Conservation (phyloP, 768 basidiomycete species). For the Tylopilus sp. region DNA sequence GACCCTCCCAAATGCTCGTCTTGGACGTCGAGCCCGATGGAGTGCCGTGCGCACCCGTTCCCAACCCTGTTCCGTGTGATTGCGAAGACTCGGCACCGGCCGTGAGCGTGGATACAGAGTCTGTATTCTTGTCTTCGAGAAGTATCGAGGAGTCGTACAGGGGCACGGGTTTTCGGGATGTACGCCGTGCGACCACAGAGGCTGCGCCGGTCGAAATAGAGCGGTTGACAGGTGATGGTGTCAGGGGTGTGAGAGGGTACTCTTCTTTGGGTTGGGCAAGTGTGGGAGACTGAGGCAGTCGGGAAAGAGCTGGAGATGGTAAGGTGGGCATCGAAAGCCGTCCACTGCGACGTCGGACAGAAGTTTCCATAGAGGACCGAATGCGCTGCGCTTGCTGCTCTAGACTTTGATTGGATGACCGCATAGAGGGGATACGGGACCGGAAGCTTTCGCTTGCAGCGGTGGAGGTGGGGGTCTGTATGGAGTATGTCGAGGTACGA, state of each 20-base stretch:
- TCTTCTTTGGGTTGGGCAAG: conserved; percentile 25
- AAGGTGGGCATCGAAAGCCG: conserved; percentile 30
- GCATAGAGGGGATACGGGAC: conserved; percentile 8
- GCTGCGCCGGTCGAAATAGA: conserved; percentile 27
- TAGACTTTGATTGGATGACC: conserved; percentile 16
- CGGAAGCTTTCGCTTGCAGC: conserved; percentile 5
- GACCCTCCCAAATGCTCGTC: conserved; percentile 43
- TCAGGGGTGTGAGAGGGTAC: conserved; percentile 26
- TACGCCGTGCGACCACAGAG: conserved; percentile 27
- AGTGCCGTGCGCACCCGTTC: conserved; percentile 5
- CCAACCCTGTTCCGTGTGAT: conserved; percentile 23
- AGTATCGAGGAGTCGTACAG: conserved; percentile 39
- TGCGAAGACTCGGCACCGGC: conserved; percentile 26
- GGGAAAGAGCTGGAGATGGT: conserved; percentile 16
- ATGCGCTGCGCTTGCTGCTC: conserved; percentile 32
- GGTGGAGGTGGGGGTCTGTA: conserved; percentile 5
- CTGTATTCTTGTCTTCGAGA: conserved; percentile 17
- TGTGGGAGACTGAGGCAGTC: conserved; percentile 14
- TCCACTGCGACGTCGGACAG: conserved; percentile 23
- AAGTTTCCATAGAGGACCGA: conserved; percentile 30
- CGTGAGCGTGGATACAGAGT: conserved; percentile 22
- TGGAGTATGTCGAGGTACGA: conserved; percentile 19
- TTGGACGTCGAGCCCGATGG: conserved; percentile 35
- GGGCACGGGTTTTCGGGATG: conserved; percentile 56
- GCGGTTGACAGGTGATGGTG: conserved; percentile 21